phyloP scores from a whole-genome alignment of 352 stramenopile genomes.

The Phytophthora meadii region DNA sequence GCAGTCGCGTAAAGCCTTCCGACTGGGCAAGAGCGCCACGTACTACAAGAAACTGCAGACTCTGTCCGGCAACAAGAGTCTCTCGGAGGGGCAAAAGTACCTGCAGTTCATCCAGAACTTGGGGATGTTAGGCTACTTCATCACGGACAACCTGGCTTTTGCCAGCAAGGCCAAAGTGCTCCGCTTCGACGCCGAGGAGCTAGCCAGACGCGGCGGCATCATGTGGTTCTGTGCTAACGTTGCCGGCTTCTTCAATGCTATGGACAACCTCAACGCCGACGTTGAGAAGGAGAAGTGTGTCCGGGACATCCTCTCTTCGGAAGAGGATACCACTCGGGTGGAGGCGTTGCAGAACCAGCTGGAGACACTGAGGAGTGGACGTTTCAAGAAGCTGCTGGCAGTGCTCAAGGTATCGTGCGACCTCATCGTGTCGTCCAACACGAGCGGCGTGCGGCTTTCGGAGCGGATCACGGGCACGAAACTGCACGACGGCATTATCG shows the following conservation, averaged over 20 bases:
- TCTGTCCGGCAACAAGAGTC: constrained; percentile 62
- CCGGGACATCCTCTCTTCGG: constrained; percentile 69
- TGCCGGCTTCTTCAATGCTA: constrained; percentile 74
- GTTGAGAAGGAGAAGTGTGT: constrained; percentile 86
- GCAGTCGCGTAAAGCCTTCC: constrained; percentile 85
- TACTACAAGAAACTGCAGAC: constrained; percentile 83
- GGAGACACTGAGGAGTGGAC: constrained; percentile 58
- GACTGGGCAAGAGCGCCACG: constrained; percentile 83
- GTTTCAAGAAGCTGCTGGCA: constrained; percentile 85
- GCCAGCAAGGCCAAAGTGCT: constrained; percentile 81
- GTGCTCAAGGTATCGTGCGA: constrained; percentile 88
- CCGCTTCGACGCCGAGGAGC: constrained; percentile 67
- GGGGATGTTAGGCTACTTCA: constrained; percentile 87
- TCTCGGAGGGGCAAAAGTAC: constrained; percentile 56
- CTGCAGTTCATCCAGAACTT: constrained; percentile 83
- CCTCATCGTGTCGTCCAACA: constrained; percentile 89
- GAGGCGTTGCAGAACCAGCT: constrained; percentile 64
- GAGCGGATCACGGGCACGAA: constrained; percentile 84
- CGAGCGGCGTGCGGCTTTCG: constrained; percentile 70
- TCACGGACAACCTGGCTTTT: constrained; percentile 90
- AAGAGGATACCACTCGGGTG: constrained; percentile 68
- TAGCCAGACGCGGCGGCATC: constrained; percentile 69
- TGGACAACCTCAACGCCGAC: constrained; percentile 78
- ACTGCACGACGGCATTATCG: constrained; percentile 87
- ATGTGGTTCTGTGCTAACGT: constrained; percentile 89